Base-by-base conservation (phyloP, 495 filamentous ascomycete genomes). In the Daldinia grandis region DNA sequence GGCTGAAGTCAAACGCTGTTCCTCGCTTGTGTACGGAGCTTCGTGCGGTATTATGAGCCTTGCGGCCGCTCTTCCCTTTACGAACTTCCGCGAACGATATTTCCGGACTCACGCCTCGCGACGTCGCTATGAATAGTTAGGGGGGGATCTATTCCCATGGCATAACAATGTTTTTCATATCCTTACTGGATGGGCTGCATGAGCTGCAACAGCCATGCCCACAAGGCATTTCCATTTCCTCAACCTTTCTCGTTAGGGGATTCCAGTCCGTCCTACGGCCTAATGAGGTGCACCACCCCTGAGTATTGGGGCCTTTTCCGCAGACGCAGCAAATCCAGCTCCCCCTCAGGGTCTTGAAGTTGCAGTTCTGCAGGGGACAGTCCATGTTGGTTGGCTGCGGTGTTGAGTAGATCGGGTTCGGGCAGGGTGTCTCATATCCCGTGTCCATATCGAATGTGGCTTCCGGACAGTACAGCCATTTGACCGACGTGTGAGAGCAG, bases 301-400 rank as follows among this genome's bases (percentile, higher is more conserved):
- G 74, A 5, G 68, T 78, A 31, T 83, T 83, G 0, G 75, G 76
- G 14, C 78, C 79, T 25, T 76, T 69, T 1, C 78, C 77, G 60
- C 81, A 83, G 33, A 76, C 49, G 72, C 81, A 83, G 58, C 81
- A 83, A 17, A 69, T 79, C 81, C 81, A 83, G 54, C 71, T 76
- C 31, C 80, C 79, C 49, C 75, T 75, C 1, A 79, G 68, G 27
- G 69, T 76, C 47, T 75, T 78, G 58, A 78, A 82, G 60, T 81
- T 78, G 64, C 81, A 83, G 60, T 80, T 79, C 66, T 75, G 71
- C 55, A 83, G 72, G 25, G 79, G 78, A 47, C 80, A 82, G 55
- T 75, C 71, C 19, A 74, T 49, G 62, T 77, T 78, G 53, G 75
- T 75, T 31, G 78, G 74, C 55, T 80, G 80, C 27, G 77, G 75